Evolutionary conservation across 176 grass and related monocot genomes (phyloP).

Genomic region (Bonia amplexicaulis): DNA sequence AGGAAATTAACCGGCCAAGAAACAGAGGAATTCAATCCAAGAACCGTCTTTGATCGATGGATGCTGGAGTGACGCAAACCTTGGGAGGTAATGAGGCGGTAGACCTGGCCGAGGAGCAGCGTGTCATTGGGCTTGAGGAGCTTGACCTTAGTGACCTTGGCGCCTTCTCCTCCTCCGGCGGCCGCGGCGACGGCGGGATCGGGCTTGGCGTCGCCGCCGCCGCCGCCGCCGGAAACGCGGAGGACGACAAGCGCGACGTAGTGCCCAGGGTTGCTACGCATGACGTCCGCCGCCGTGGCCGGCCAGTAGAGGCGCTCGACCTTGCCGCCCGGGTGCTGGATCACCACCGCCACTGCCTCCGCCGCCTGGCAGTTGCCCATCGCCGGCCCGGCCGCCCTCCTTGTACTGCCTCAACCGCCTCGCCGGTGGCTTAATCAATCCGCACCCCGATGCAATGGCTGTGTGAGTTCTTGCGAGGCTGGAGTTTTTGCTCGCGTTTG

Average conservation of each 20-base stretch:
- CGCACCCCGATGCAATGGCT: background rate
- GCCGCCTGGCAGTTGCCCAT: conserved; percentile 92
- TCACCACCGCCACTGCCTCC: conserved; percentile 58
- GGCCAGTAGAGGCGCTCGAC: conserved; percentile 57
- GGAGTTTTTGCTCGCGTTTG: background rate
- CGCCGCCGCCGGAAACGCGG: conserved; percentile 5
- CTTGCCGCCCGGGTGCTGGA: conserved; percentile 69
- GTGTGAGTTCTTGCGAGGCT: background rate
- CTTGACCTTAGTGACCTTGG: conserved; percentile 72
- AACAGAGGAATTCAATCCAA: background rate
- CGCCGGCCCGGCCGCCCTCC: background rate
- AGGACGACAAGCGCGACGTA: conserved; percentile 66
- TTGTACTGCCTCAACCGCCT: background rate
- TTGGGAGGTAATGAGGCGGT: conserved; percentile 90
- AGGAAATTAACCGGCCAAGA: background rate
- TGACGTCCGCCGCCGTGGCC: conserved; percentile 49
- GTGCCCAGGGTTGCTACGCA: conserved; percentile 69
- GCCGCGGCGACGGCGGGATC: background rate
- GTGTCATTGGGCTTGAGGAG: conserved; percentile 73
- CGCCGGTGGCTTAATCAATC: background rate
- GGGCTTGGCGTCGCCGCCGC: background rate
- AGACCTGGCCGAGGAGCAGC: conserved; percentile 73
- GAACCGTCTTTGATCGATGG: no score
- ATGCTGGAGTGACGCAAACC: conserved; percentile 17
- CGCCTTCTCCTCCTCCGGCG: background rate